Evolutionary conservation across 495 filamentous ascomycete genomes (phyloP), one percentile per base, ranked within the genome.

Genomic region (Pseudotulostoma volvatum): DNA sequence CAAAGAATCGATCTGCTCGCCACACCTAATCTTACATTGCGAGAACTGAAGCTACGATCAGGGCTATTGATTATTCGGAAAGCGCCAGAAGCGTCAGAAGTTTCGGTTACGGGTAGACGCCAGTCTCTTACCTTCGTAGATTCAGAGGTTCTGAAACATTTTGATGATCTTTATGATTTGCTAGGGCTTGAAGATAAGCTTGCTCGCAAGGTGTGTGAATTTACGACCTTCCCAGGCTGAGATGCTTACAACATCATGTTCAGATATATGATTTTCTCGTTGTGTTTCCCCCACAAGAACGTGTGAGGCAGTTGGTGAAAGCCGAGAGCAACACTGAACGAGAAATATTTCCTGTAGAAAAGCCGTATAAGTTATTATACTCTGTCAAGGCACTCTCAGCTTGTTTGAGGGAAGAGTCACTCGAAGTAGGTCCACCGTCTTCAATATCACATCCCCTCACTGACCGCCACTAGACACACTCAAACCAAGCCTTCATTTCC

Each of bases 121-220:
- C 58, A 54, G 18, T 56, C 55, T 18, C 41, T 70, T 17, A 65
- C 60, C 18, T 57, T 63, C 9, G 65, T 87, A 5, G 81, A 93
- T 44, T 61, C 66, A 9, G 82, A 87, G 43, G 76, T 96, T 15
- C 57, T 93, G 39, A 73, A 77, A 40, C 83, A 93, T 55, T 93
- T 94, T 51, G 73, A 84, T 38, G 76, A 87, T 39, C 58, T 97
- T 7, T 93, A 88, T 64, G 70, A 74, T 13, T 76, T 88, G 46
- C 68, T 97, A 28, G 72, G 73, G 37, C 73, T 90, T 52, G 70
- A 82, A 31, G 81, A 84, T 42, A 67, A 66, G 31, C 57, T 90
- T 11, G 76, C 80, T n/a, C 62, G 68, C 46, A 73, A 77, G 56
- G 74, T 83, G 61, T 43, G 54, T 42, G 34, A 9, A 19, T 38